Percentiles rank a stretch among this genome's conserved stretches.
Evolutionary conservation across 2,329 filamentous ascomycete species (phyloP).

Genomic region (Epichloe coenophiala): DNA sequence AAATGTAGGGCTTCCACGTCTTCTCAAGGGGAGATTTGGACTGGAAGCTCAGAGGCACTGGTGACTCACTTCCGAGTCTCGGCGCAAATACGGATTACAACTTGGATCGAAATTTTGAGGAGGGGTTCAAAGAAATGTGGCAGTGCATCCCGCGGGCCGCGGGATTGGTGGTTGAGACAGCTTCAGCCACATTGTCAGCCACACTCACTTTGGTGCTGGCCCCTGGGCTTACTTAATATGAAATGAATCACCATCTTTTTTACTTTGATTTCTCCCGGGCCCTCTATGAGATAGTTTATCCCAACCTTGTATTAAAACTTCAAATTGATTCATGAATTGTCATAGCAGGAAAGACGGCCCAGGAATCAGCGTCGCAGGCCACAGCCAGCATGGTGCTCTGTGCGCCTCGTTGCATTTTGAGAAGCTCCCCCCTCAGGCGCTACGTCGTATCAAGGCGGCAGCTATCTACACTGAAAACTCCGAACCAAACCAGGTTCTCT

Average conservation of each 20-base stretch:
- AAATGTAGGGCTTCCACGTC: constrained; percentile 19
- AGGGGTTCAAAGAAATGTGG: constrained; percentile 8
- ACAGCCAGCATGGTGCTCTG: constrained; percentile 11
- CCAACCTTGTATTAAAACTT: background rate
- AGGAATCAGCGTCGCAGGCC: background rate
- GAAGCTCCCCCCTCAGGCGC: constrained; percentile 6
- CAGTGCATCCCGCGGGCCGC: constrained; percentile 4
- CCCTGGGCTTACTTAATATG: background rate
- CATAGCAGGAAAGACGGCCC: background rate
- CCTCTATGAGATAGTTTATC: background rate
- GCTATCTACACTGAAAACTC: constrained; percentile 6
- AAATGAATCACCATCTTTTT: background rate
- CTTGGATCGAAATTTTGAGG: constrained; percentile 8
- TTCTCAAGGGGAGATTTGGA: constrained; percentile 7
- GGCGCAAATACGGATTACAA: background rate
- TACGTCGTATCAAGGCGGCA: constrained; percentile 2
- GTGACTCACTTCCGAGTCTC: constrained; percentile 3
- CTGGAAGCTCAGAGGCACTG: background rate
- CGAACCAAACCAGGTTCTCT: constrained; percentile 11
- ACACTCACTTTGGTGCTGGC: background rate
- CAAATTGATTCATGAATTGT: background rate
- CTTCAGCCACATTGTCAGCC: constrained; percentile 6
- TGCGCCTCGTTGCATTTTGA: constrained; percentile 9
- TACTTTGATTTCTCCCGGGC: background rate
- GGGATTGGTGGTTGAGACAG: background rate